Conservation (phyloP, 805 yeast species). For the Suhomyces vadensis region DNA sequence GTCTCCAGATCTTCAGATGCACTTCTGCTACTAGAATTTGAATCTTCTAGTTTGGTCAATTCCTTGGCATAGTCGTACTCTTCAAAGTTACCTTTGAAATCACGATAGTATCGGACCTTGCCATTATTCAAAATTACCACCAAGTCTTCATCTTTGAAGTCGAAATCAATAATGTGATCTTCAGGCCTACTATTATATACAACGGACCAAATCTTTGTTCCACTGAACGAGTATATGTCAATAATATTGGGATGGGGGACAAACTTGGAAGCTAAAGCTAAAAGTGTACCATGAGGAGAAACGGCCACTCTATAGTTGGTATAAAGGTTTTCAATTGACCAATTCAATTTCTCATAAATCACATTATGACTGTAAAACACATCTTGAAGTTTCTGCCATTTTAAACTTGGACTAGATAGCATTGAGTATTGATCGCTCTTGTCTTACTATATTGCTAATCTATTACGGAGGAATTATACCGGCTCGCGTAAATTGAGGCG, state of each 20-base stretch:
- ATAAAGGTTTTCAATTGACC: conserved; percentile 45
- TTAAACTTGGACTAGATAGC: conserved; percentile 44
- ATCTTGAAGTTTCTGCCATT: conserved; percentile 79
- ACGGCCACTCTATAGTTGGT: conserved; percentile 47
- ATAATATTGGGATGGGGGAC: conserved; percentile 38
- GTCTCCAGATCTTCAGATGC: conserved; percentile 4
- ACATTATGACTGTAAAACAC: conserved; percentile 65
- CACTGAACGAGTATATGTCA: conserved; percentile 38
- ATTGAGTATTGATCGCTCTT: conserved; percentile 14
- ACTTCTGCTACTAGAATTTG: neutral
- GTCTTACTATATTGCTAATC: neutral
- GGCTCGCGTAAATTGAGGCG: conserved; percentile 3
- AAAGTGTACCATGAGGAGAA: conserved; percentile 54
- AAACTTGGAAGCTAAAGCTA: conserved; percentile 49
- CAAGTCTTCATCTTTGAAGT: conserved; percentile 54
- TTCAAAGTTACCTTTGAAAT: conserved; percentile 65
- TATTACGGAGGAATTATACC: neutral
- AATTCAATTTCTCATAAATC: conserved; percentile 52
- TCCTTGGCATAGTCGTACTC: conserved; percentile 41
- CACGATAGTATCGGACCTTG: conserved; percentile 56
- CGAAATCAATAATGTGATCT: conserved; percentile 55
- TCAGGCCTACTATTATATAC: conserved; percentile 44
- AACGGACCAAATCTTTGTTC: conserved; percentile 35
- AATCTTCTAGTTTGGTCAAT: conserved; percentile 17
- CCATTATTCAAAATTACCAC: conserved; percentile 56